These are phyloP conservation scores for Chenopodium suecicum DNA, from an alignment of 148 eudicot species.

Conservation along the genomic window DNA sequence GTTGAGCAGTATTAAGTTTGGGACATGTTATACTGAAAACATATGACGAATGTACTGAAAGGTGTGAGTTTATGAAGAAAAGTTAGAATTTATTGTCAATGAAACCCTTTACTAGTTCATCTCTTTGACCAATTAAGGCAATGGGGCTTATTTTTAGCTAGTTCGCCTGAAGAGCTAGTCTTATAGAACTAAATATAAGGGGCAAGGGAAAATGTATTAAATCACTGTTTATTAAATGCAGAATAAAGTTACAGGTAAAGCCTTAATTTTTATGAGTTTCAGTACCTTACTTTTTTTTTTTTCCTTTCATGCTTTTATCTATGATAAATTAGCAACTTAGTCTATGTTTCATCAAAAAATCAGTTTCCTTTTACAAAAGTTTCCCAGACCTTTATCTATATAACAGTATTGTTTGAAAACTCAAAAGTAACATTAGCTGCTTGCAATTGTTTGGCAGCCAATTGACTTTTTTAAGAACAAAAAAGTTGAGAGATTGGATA, in stretches of 20 bases:
- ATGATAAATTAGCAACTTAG: neutral
- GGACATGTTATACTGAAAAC: neutral
- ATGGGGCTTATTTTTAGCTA: neutral
- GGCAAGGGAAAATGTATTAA: neutral
- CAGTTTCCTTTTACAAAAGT: neutral
- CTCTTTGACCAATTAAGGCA: neutral
- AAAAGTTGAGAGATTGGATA: conserved; percentile 57
- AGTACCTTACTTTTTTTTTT: neutral
- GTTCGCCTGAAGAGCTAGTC: neutral
- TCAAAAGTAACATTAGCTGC: conserved; percentile 11
- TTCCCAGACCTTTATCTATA: neutral
- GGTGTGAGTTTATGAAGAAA: neutral
- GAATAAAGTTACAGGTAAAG: neutral
- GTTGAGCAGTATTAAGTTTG: neutral
- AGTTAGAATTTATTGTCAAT: neutral
- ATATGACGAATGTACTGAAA: neutral
- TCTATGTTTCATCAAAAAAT: neutral
- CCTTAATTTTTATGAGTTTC: neutral
- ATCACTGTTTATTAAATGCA: neutral
- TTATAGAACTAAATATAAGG: neutral
- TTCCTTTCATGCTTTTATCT: no score
- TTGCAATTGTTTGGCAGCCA: conserved; percentile 51
- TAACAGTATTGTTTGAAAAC: neutral
- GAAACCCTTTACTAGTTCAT: neutral
- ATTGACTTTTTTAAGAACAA: conserved; percentile 47